Evolutionary conservation across 495 filamentous ascomycete species (phyloP).

Genomic region (Hyaloscypha finlandica): DNA sequence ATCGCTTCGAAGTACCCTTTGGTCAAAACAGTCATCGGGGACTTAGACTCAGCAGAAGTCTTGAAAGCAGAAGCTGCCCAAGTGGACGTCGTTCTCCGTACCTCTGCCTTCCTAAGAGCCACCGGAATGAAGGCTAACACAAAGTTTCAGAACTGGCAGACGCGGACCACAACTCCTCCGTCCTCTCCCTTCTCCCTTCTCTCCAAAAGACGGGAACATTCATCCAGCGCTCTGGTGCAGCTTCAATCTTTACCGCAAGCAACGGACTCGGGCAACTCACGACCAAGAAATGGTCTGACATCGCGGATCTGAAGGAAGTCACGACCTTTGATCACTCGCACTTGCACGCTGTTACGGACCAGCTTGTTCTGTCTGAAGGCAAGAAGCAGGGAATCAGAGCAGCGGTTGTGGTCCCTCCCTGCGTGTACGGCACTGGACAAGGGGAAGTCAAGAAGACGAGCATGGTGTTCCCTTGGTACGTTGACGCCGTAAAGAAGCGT

Average conservation of each 20-base stretch:
- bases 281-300: constrained; percentile 32
- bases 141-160: constrained; percentile 22
- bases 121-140: not conserved
- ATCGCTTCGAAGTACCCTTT: constrained; percentile 51
- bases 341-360: constrained; percentile 27
- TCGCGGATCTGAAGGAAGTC: constrained; percentile 29
- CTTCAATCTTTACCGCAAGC: constrained; percentile 18
- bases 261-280: constrained; percentile 23
- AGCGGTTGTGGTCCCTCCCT: constrained; percentile 29
- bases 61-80: constrained; percentile 47
- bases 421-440: constrained; percentile 28
- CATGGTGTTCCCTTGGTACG: constrained; percentile 26
- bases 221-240: constrained; percentile 31
- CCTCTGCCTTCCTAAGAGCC: not conserved
- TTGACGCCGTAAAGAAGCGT: constrained; percentile 20
- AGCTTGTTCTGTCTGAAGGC: constrained; percentile 2
- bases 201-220: constrained; percentile 18
- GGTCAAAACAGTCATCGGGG: constrained; percentile 50
- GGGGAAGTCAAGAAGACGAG: constrained; percentile 33
- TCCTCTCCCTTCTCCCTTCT: constrained; percentile 21
- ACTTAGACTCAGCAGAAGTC: constrained; percentile 48
- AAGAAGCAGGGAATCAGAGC: constrained; percentile 19
- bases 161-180: constrained; percentile 27
- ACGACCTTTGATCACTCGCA: constrained; percentile 21
- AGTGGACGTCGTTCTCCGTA: constrained; percentile 58